A percentile compares a stretch with the other conserved stretches of the same genome.
phyloP scores from a whole-genome alignment of 2,329 filamentous ascomycete species.

The Phoma sp. region DNA sequence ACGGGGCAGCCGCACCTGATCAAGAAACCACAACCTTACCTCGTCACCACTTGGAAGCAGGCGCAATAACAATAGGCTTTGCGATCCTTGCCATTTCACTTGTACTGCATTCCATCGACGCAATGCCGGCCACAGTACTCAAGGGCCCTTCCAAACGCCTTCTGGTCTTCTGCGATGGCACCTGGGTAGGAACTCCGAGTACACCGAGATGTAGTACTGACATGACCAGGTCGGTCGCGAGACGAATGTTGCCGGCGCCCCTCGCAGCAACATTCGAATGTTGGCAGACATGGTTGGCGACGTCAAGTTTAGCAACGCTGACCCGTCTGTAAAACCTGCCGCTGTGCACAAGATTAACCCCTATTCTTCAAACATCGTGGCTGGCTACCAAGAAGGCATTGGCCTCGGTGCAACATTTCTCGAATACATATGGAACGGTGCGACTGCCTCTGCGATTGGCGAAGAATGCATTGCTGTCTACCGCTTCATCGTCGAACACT shows the following conservation, averaged over 20 bases:
- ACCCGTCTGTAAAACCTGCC: conserved; percentile 18
- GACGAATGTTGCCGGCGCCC: conserved; percentile 34
- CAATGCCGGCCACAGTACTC: conserved; percentile 17
- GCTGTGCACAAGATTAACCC: conserved; percentile 31
- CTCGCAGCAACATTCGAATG: conserved; percentile 41
- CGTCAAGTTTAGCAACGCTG: conserved; percentile 21
- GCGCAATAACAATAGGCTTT: conserved; percentile 2
- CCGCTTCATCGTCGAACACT: conserved; percentile 46
- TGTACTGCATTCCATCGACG: background rate
- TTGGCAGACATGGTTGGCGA: conserved; percentile 43
- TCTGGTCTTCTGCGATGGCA: conserved; percentile 45
- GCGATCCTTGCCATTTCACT: no score
- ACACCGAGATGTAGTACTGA: no score
- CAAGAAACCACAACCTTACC: conserved; percentile 12
- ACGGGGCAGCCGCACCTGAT: conserved; percentile 26
- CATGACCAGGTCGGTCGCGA: conserved; percentile 34
- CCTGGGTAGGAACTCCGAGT: conserved; percentile 29
- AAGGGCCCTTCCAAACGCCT: conserved; percentile 33
- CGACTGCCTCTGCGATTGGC: conserved; percentile 44
- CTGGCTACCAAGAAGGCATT: conserved; percentile 47
- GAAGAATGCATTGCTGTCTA: conserved; percentile 46
- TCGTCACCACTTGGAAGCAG: background rate
- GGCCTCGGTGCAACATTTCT: conserved; percentile 46
- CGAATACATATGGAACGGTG: conserved; percentile 47
- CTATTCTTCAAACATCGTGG: conserved; percentile 27